These are phyloP conservation scores for Protea cynaroides DNA, from an alignment of 164 flowering plant genomes.

Conservation along the genomic window DNA sequence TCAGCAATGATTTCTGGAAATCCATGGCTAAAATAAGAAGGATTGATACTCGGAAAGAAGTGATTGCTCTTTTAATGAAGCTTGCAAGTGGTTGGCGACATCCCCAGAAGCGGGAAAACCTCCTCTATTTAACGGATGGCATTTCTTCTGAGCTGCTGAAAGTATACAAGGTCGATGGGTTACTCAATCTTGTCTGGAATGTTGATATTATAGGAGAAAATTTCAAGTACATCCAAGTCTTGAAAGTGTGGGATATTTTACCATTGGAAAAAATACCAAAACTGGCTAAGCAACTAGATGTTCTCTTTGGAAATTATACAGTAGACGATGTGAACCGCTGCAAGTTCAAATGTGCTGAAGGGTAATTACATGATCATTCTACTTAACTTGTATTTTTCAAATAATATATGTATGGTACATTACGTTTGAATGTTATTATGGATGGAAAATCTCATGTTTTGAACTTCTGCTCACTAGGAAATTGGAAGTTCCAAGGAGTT, in stretches of 20 bases:
- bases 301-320: conserved; percentile 35
- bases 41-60: conserved; percentile 16
- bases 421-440: neutral
- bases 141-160: conserved; percentile 25
- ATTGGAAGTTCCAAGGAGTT: conserved; percentile 62
- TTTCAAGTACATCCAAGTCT: conserved; percentile 43
- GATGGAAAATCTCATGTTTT: too few relatives aligned
- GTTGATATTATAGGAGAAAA: conserved; percentile 26
- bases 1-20: conserved; percentile 25
- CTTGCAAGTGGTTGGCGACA: conserved; percentile 45
- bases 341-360: conserved; percentile 40
- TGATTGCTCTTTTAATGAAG: conserved; percentile 22
- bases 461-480: conserved; percentile 20
- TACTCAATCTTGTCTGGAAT: conserved; percentile 31
- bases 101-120: conserved; percentile 5
- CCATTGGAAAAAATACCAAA: conserved; percentile 48
- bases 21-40: conserved; percentile 18
- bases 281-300: conserved; percentile 46
- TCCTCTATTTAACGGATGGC: conserved; percentile 7
- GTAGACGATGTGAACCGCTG: conserved; percentile 50
- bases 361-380: conserved; percentile 30
- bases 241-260: conserved; percentile 71
- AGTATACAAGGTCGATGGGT: conserved; percentile 19
- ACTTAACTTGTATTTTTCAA: too few relatives aligned
- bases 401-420: neutral